Evolutionary conservation across 2,329 filamentous ascomycete species (phyloP).

Genomic region (Xylaria sp.): DNA sequence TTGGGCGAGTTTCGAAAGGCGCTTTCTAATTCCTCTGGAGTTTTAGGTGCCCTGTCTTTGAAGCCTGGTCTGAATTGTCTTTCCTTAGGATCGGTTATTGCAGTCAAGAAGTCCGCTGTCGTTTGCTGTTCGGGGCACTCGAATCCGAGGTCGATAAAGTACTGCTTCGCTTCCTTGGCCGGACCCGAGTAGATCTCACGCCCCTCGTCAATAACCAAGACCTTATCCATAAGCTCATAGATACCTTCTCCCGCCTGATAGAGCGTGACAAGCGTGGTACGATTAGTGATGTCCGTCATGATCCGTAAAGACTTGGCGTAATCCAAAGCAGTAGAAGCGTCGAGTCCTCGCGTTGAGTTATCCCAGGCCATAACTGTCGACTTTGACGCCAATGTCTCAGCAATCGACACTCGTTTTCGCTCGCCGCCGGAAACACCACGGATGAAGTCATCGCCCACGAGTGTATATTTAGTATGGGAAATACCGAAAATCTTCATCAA

Average conservation of each 20-base stretch:
- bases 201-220: constrained; percentile 78
- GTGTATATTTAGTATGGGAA: constrained; percentile 76
- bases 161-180: constrained; percentile 68
- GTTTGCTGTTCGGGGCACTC: constrained; percentile 68
- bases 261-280: constrained; percentile 58
- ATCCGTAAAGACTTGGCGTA: constrained; percentile 76
- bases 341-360: constrained; percentile 81
- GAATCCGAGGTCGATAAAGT: constrained; percentile 75
- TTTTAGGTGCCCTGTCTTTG: constrained; percentile 74
- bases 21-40: constrained; percentile 71
- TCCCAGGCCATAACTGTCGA: constrained; percentile 81
- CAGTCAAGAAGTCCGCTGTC: constrained; percentile 81
- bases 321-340: constrained; percentile 81
- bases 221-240: constrained; percentile 75
- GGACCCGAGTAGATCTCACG: constrained; percentile 70
- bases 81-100: constrained; percentile 77
- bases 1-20: constrained; percentile 72
- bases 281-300: constrained; percentile 80
- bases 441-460: constrained; percentile 77
- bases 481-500: constrained; percentile 84
- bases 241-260: constrained; percentile 59
- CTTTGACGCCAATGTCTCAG: constrained; percentile 79
- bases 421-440: constrained; percentile 84
- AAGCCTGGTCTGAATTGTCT: constrained; percentile 73
- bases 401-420: constrained; percentile 81